Evolutionary conservation across 164 flowering plant genomes (phyloP), one percentile per base, ranked within the genome.

Genomic region (Vitis labrusca): DNA sequence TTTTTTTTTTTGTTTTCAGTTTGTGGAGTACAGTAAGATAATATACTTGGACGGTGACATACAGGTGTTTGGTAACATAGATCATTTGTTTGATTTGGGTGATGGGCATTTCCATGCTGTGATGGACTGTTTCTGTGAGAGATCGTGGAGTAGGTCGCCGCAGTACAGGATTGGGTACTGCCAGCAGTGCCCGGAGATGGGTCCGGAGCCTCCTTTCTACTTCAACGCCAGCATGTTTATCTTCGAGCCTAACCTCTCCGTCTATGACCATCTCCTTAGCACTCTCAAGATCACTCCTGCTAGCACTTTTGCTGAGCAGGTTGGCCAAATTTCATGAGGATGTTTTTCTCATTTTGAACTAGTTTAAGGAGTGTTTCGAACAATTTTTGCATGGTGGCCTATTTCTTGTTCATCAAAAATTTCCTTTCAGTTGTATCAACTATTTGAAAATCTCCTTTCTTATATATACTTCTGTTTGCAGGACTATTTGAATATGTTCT

Each of bases 401-500:
- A 0, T 32, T 32, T 32, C 6, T 32, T 32, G 27, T 32, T 32
- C 44, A 4, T 32, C 8, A 32, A 32, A 32, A 32, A 32, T 32
- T 32, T 32, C 44, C 44, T 32, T 32, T 32, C 44, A 32, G 7
- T 32, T 32, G 44, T 4, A 32, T 32, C 5, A 32, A 32, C 44
- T 32, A 32, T 4, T 32, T 23, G 27, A 23, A 23, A 6, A 32
- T 0, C 44, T 4, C 44, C 44, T 32, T 32, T 32, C 44, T 6
- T 32, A 32, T 32, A 32, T 0, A 32, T 32, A 32, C 7, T 3
- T 32, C 44, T 32, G 44, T 5, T 4, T 32, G 44, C 44, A 32
- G 44, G 61, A 58, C 61, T 58, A 80, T 37, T 52, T 88, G 84
- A 88, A 88, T 80, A 78, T 80, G 84, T 88, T 70, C 75, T 88